Conservation (phyloP, 2,329 filamentous ascomycete genomes). For the Immersiporthe knoxdaviesiana region DNA sequence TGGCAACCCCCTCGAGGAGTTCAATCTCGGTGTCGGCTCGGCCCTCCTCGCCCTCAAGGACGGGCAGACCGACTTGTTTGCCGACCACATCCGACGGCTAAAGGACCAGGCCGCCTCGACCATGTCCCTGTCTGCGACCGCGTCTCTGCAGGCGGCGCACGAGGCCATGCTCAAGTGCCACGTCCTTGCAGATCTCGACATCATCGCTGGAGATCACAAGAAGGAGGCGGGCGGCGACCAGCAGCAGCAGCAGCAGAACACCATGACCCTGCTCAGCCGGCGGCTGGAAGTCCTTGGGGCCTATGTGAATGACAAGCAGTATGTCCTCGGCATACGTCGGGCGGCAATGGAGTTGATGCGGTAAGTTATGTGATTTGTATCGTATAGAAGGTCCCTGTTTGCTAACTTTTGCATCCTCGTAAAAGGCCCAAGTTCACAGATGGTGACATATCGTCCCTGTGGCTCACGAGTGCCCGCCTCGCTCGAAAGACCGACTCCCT, state of each 20-base stretch:
- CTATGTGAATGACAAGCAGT: slow-evolving; percentile 91
- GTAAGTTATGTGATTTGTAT: slow-evolving; percentile 46
- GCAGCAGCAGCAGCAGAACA: slow-evolving; percentile 46
- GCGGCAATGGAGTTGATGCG: slow-evolving; percentile 81
- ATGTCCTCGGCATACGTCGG: slow-evolving; percentile 81
- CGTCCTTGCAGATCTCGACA: slow-evolving; percentile 83
- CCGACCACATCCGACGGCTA: slow-evolving; percentile 62
- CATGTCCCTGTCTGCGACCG: slow-evolving; percentile 75
- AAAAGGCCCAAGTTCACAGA: slow-evolving; percentile 64
- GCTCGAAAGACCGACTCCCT: slow-evolving; percentile 83
- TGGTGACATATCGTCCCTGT: slow-evolving; percentile 78
- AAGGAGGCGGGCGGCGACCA: slow-evolving; percentile 45
- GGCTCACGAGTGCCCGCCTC: slow-evolving; percentile 83
- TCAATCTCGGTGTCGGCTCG: slow-evolving; percentile 80
- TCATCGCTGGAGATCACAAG: slow-evolving; percentile 60
- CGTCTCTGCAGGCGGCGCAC: slow-evolving; percentile 82
- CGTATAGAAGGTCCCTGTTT: slow-evolving; percentile 18
- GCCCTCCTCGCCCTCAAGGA: slow-evolving; percentile 64
- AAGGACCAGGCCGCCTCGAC: slow-evolving; percentile 72
- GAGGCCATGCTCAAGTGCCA: slow-evolving; percentile 86
- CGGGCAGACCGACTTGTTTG: slow-evolving; percentile 56
- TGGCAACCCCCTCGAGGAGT: slow-evolving; percentile 63
- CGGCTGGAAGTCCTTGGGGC: slow-evolving; percentile 89
- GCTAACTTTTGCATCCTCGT: slow-evolving; percentile 35
- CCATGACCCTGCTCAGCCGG: slow-evolving; percentile 64